Percentiles rank a stretch among this genome's conserved stretches.
These are phyloP conservation scores for Holtermanniella nyarrowii DNA, from an alignment of 768 basidiomycete species.

Conservation along the genomic window DNA sequence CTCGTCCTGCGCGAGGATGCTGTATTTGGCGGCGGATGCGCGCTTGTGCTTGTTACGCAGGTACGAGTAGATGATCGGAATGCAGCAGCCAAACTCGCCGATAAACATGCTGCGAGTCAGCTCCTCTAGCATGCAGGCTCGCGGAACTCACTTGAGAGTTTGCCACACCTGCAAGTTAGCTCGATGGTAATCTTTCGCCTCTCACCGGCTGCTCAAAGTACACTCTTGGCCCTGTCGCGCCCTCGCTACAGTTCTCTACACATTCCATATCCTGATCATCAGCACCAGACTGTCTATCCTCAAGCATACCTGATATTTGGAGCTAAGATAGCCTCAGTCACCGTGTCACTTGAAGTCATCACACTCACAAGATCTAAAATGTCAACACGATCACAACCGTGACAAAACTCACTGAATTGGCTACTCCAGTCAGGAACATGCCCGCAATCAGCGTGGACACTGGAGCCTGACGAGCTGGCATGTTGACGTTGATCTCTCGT, in stretches of 20 bases:
- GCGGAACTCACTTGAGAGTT: slow-evolving; percentile 38
- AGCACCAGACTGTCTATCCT: neutral
- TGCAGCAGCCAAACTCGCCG: slow-evolving; percentile 69
- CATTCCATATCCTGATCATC: slow-evolving; percentile 76
- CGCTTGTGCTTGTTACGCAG: slow-evolving; percentile 44
- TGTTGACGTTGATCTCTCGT: neutral
- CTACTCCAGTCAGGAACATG: slow-evolving; percentile 60
- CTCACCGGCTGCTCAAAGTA: slow-evolving; percentile 91
- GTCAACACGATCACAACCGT: slow-evolving; percentile 52
- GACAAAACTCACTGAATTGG: slow-evolving; percentile 46
- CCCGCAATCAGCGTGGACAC: slow-evolving; percentile 62
- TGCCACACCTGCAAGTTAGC: slow-evolving; percentile 36
- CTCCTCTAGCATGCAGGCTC: neutral
- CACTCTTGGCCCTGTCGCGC: slow-evolving; percentile 53
- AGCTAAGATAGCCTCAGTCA: neutral
- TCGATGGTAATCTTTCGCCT: neutral
- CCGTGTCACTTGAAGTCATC: no score
- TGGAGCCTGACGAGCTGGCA: slow-evolving; percentile 45
- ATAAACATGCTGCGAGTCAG: slow-evolving; percentile 44
- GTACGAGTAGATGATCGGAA: slow-evolving; percentile 35
- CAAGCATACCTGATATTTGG: slow-evolving; percentile 8
- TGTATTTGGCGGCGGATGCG: slow-evolving; percentile 44
- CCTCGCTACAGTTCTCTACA: slow-evolving; percentile 76
- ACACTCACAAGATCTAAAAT: slow-evolving; percentile 9
- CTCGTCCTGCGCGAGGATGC: neutral